phyloP scores from a whole-genome alignment of 139 green algal species.

The Pycnococcus provasolii region DNA sequence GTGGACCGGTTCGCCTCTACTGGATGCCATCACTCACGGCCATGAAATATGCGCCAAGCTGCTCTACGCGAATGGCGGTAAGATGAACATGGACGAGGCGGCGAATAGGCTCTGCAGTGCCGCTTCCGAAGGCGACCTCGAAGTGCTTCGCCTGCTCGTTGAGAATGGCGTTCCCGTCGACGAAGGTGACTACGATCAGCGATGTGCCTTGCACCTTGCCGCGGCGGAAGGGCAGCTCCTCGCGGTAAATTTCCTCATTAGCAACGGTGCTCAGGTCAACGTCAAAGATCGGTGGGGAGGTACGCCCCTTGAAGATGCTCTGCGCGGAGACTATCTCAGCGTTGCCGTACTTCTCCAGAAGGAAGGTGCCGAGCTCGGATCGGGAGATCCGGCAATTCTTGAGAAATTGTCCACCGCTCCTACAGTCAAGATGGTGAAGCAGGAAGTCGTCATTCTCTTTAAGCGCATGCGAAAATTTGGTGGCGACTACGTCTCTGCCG shows the following conservation, averaged over 20 bases:
- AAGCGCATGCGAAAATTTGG: too few species aligned
- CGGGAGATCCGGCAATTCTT: too few species aligned
- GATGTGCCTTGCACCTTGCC: conserved; percentile 41
- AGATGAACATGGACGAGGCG: not conserved
- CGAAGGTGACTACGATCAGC: conserved; percentile 32
- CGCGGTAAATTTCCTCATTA: not conserved
- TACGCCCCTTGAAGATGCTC: conserved; percentile 27
- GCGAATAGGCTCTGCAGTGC: not conserved
- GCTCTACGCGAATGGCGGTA: conserved; percentile 13
- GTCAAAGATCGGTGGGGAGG: conserved; percentile 2
- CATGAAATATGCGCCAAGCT: conserved; percentile 23
- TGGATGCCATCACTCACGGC: conserved; percentile 17
- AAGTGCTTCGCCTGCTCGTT: conserved; percentile 1
- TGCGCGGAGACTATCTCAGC: conserved; percentile 16
- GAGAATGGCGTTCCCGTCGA: conserved; percentile 23
- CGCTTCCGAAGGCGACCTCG: conserved; percentile 6
- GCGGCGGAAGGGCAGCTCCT: conserved; percentile 13
- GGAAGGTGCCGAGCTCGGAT: too few species aligned
- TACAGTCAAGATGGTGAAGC: too few species aligned
- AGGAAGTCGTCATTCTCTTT: too few species aligned
- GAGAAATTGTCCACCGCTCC: too few species aligned
- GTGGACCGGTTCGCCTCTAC: conserved; percentile 16
- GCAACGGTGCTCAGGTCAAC: not conserved
- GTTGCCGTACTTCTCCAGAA: too few species aligned
- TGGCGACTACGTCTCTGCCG: too few species aligned